These are phyloP conservation scores for Jimgerdemannia flammicorona DNA, from an alignment of 192 early-diverging fungal species.

Conservation along the genomic window DNA sequence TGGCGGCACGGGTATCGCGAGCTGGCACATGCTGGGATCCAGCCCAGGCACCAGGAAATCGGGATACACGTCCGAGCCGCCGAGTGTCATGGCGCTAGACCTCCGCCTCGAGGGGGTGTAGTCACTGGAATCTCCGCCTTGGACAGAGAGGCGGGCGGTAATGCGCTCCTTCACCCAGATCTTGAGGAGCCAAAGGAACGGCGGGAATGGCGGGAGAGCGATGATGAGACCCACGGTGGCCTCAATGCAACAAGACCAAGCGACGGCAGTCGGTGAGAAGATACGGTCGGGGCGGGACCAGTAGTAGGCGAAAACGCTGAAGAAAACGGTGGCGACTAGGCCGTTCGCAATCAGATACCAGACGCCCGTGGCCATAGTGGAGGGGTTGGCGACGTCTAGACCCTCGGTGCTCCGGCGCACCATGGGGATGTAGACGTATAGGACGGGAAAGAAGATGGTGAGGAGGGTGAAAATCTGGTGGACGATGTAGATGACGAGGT, in stretches of 20 bases:
- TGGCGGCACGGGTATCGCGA: not conserved
- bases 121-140: not conserved
- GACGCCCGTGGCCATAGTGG: not conserved
- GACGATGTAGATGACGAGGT: not conserved
- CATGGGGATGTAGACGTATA: not conserved
- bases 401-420: not conserved
- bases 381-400: not conserved
- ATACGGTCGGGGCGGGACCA: not conserved
- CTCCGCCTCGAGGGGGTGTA: not conserved
- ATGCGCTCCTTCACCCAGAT: not conserved
- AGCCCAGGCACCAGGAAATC: not conserved
- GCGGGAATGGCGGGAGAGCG: not conserved
- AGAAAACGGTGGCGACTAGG: not conserved
- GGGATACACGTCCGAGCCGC: not conserved
- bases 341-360: not conserved
- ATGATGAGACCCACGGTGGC: not conserved
- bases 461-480: not conserved
- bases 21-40: not conserved
- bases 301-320: not conserved
- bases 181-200: not conserved
- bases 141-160: not conserved
- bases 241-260: not conserved
- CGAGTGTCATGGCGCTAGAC: not conserved
- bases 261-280: not conserved
- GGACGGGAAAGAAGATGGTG: not conserved